A percentile compares a stretch with the other conserved stretches of the same genome.
Evolutionary conservation across 2,329 filamentous ascomycete genomes (phyloP).

Genomic region (Hypoxylon sp.): DNA sequence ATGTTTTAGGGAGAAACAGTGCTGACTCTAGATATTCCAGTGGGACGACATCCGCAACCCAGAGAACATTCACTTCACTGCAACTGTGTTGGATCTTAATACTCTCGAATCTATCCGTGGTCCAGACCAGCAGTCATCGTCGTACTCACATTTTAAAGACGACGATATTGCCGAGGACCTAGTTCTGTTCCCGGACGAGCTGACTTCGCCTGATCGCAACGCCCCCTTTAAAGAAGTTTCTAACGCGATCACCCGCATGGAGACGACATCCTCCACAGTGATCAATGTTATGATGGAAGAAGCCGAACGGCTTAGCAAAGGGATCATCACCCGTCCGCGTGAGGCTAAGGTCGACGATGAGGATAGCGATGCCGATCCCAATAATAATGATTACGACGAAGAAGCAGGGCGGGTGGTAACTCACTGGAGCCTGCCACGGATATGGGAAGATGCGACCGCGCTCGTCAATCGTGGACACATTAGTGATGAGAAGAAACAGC

Average conservation of each 20-base stretch:
- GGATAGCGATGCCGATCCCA: constrained; percentile 6
- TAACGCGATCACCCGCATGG: constrained; percentile 41
- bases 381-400: neutral
- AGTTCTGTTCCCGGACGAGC: constrained; percentile 39
- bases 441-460: constrained; percentile 35
- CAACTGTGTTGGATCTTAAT: constrained; percentile 26
- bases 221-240: constrained; percentile 43
- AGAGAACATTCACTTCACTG: constrained; percentile 30
- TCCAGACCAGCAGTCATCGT: neutral
- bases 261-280: constrained; percentile 31
- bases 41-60: constrained; percentile 40
- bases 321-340: no score
- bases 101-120: constrained; percentile 10
- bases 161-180: constrained; percentile 43
- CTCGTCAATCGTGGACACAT: constrained; percentile 23
- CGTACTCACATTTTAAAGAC: constrained; percentile 42
- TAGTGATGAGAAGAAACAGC: constrained; percentile 21
- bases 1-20: no score
- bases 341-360: constrained; percentile 1
- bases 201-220: constrained; percentile 30
- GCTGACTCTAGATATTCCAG: no score
- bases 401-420: constrained; percentile 19
- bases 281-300: constrained; percentile 28
- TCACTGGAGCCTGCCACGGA: constrained; percentile 33
- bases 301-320: constrained; percentile 8